Evolutionary conservation across 345 rosid genomes (phyloP), one percentile per base, ranked within the genome.

Genomic region (Erucastrum elatum): DNA sequence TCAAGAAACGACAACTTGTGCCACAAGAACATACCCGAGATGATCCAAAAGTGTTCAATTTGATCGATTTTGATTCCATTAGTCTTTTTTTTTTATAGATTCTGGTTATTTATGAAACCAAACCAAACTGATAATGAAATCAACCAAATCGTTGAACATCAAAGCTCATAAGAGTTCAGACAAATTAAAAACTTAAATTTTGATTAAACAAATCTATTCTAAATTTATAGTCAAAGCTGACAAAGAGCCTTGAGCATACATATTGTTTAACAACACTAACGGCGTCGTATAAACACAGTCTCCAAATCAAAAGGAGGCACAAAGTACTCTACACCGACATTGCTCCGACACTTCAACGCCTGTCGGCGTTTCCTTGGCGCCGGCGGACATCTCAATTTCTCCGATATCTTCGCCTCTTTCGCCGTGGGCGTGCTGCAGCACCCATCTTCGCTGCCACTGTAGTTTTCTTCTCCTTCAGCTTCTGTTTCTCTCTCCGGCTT

Each of bases 361-460:
- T 91, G 90, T 73, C 92, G 80, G 26, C 90, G 89, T 84, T 93
- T 93, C 78, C 86, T 91, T 12, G 97, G 98, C 1, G 95, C 94
- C 0, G 90, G 91, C 13, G 98, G 98, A 84, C 97, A 93, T 5
- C 70, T 76, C 65, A 88, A 64, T 70, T 81, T 88, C 80, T 88
- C 88, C 16, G 95, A 80, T 67, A 82, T 80, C 78, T 90, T 90
- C 2, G 86, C 79, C 76, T 85, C 91, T 62, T 77, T 90, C 5
- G 84, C 86, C 4, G 88, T 91, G 8, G 98, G 98, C 0, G 98
- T 90, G 2, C 87, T 82, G 2, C 88, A 88, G 34, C 44, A 8
- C 30, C 37, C 6, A 35, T 74, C 80, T 70, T 87, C 90, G 17
- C 77, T 85, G 1, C 26, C 26, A 69, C 11, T 66, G 16, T 6